Evolutionary conservation across 805 yeast genomes (phyloP), one percentile per base, ranked within the genome.

Genomic region (Vanderwaltozyma tropicalis): DNA sequence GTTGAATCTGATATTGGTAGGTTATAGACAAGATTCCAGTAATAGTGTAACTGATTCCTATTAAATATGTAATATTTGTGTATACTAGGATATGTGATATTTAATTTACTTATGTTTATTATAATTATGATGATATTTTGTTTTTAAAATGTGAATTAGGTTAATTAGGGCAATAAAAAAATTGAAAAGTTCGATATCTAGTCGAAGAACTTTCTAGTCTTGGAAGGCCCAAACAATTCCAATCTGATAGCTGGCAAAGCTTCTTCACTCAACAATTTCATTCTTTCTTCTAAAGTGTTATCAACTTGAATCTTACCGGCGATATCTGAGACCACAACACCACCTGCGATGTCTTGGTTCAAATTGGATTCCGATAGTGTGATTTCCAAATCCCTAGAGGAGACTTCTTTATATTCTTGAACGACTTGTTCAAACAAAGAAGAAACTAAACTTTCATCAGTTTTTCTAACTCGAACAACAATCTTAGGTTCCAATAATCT

Each of bases 211-310:
- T 84, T 85, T 74, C 97, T 84, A 39, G 89, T 65, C 40, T 73
- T 63, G 14, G 95, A 80, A 40, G 83, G 77, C 44, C 95, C 95
- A 57, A 87, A 92, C 57, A 89, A 67, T 55, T 88, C 94, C 45
- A 83, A 69, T 67, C 97, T 80, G 46, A 92, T 78, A 39, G 88
- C 94, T 34, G 99, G 99, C 49, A 92, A 74, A 7, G 95, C 82
- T 53, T 78, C 84, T 59, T 83, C 82, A 28, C 82, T 73, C 52
- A 92, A 71, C 44, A 92, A 65, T 53, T 79, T 74, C 55, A 92
- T 76, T 67, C 99, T 84, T 69, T 88, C 96, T 55, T 87, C 96
- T 54, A 92, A 72, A 34, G 98, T 88, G 69, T 92, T 92, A 65
- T 84, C 72, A 40, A 92, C 85, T 51, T 81, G 88, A 48, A 92